Evolutionary conservation across 805 yeast species (phyloP).

Genomic region (Candida tammaniensis): DNA sequence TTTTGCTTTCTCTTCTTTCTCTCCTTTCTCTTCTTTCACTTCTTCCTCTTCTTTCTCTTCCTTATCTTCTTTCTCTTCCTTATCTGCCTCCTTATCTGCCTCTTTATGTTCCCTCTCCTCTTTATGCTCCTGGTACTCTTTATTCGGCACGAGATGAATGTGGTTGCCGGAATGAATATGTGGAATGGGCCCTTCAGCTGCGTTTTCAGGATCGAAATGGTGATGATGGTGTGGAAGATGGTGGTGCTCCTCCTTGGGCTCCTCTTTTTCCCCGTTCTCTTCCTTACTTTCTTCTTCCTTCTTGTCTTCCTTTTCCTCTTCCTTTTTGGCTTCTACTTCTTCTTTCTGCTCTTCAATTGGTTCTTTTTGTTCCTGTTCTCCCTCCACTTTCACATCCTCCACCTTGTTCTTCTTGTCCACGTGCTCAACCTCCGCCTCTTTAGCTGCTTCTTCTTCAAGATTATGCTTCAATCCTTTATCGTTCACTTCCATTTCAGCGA

Average conservation of each 20-base stretch:
- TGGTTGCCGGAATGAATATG: slow-evolving; percentile 12
- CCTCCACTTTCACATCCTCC: background rate
- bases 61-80: background rate
- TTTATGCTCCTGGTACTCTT: slow-evolving; percentile 1
- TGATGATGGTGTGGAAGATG: slow-evolving; percentile 10
- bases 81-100: slow-evolving; percentile 1
- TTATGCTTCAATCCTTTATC: too few relatives aligned
- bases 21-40: slow-evolving; percentile 1
- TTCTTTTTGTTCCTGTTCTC: too few relatives aligned
- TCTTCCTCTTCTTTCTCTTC: background rate
- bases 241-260: slow-evolving; percentile 1
- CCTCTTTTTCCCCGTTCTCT: background rate
- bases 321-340: slow-evolving; percentile 1
- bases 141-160: slow-evolving; percentile 10
- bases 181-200: slow-evolving; percentile 6
- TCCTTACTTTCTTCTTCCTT: slow-evolving; percentile 1
- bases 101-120: slow-evolving; percentile 1
- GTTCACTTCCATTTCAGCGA: too few relatives aligned
- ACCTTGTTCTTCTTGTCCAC: too few relatives aligned
- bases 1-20: slow-evolving; percentile 1
- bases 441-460: too few relatives aligned
- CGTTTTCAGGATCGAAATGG: slow-evolving; percentile 4
- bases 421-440: too few relatives aligned
- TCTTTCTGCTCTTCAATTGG: background rate
- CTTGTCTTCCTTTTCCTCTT: background rate